Percentiles rank a stretch among this genome's conserved stretches.
These are phyloP conservation scores for Stipa capillata DNA, from an alignment of 176 grass and related monocot species.

Conservation along the genomic window DNA sequence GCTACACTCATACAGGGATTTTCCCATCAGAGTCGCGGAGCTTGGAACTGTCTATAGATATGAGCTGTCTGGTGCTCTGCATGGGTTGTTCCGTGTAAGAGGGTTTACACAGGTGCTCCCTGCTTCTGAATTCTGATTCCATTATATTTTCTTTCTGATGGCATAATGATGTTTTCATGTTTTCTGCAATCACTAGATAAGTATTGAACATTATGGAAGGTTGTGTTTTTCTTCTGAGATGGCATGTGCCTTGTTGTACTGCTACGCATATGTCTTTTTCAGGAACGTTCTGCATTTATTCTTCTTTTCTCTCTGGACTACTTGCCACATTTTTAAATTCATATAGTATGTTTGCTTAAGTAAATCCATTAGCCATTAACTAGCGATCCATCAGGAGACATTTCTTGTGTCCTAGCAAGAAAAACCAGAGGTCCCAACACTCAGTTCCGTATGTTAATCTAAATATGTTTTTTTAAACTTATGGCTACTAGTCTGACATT, in stretches of 20 bases:
- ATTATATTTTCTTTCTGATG: not conserved
- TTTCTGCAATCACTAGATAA: not conserved
- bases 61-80: conserved; percentile 85
- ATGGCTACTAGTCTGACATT: not conserved
- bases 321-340: not conserved
- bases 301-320: not conserved
- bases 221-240: not conserved
- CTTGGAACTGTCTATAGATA: conserved; percentile 98
- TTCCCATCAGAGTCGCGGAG: conserved; percentile 87
- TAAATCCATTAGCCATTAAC: not conserved
- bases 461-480: not conserved
- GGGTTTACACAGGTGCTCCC: conserved; percentile 88
- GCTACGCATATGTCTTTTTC: not conserved
- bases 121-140: not conserved
- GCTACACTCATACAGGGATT: conserved; percentile 84
- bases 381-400: not conserved
- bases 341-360: not conserved
- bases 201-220: not conserved
- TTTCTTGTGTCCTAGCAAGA: not conserved
- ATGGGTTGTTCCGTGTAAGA: conserved; percentile 93
- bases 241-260: not conserved
- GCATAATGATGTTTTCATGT: not conserved
- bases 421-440: not conserved
- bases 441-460: not conserved
- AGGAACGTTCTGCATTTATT: not conserved